Evolutionary conservation across 768 basidiomycete genomes (phyloP), one percentile per base, ranked within the genome.

Genomic region (Rhodotorula graminis): DNA sequence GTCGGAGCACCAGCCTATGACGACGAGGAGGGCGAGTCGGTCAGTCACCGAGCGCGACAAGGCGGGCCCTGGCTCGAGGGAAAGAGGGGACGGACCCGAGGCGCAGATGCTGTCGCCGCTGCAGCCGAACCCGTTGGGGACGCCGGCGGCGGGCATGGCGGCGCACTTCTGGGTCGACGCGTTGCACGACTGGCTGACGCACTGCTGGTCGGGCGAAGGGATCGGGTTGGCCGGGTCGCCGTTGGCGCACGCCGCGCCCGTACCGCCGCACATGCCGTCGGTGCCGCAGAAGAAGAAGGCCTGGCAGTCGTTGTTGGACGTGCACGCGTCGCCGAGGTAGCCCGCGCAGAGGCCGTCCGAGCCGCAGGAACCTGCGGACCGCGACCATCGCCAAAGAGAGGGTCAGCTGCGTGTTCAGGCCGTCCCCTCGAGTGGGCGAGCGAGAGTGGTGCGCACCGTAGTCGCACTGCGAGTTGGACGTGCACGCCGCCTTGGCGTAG

Each of bases 251-350:
- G 46, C 61, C 6, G 74, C 74, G 59, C 69, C 64, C 1, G 64
- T 37, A 8, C 76, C 76, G 8, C 76, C 76, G 62, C 76, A 77
- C 3, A 55, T 67, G 16, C 69, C 66, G 40, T 73, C 76, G 2
- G 68, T 70, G 2, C 73, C 73, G 67, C 76, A 77, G 71, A 75
- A 75, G 71, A 77, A 75, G 74, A 72, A 77, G 33, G 73, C 76
- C 65, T 70, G 72, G 65, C 76, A 73, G 61, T 71, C 67, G 25
- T 31, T 67, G 60, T 74, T 33, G 46, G 46, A 64, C 44, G 65
- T 37, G 71, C 70, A 75, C 7, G 70, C 49, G 47, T 72, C 71
- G 50, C 76, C 74, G 31, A 72, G 67, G 71, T 73, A 72, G 19
- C 73, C 70, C 3, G 49, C 50, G 71, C 71, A 70, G 37, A 19